These are phyloP conservation scores for Pistacia atlantica DNA, from an alignment of 345 rosid species.

Conservation along the genomic window DNA sequence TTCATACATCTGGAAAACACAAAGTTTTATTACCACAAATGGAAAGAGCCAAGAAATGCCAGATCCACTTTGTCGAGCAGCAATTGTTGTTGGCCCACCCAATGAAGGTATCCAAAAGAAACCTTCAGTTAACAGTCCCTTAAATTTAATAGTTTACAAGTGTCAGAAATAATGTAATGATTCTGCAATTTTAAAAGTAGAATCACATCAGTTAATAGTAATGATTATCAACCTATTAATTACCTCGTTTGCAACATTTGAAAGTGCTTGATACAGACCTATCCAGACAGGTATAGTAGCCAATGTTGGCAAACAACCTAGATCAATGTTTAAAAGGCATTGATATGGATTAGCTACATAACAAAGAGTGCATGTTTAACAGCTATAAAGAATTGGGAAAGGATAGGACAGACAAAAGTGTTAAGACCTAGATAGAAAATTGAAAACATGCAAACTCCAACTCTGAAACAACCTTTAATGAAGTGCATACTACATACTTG, in stretches of 20 bases:
- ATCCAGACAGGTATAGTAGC: slow-evolving; percentile 97
- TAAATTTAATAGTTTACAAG: slow-evolving; percentile 22
- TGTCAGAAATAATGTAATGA: slow-evolving; percentile 20
- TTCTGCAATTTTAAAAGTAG: neutral
- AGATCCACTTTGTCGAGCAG: slow-evolving; percentile 96
- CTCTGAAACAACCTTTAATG: neutral
- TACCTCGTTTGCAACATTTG: slow-evolving; percentile 98
- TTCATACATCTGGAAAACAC: slow-evolving; percentile 7
- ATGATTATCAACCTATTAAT: slow-evolving; percentile 8
- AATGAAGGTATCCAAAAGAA: slow-evolving; percentile 99
- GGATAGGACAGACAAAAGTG: neutral
- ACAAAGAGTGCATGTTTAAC: slow-evolving; percentile 8
- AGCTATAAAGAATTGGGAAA: neutral
- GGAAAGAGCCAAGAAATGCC: slow-evolving; percentile 98
- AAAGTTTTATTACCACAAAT: slow-evolving; percentile 72
- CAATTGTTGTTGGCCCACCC: slow-evolving; percentile 94
- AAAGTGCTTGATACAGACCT: slow-evolving; percentile 98
- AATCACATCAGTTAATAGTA: slow-evolving; percentile 4
- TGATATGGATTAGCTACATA: slow-evolving; percentile 20
- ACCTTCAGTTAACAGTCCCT: slow-evolving; percentile 94
- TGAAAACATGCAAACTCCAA: neutral
- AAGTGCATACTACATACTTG: neutral
- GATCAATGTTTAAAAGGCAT: slow-evolving; percentile 19
- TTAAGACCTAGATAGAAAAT: neutral
- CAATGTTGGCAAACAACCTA: slow-evolving; percentile 95